Base-by-base conservation (phyloP, 2,329 filamentous ascomycete species). In the Talaromyces albobiverticillius region DNA sequence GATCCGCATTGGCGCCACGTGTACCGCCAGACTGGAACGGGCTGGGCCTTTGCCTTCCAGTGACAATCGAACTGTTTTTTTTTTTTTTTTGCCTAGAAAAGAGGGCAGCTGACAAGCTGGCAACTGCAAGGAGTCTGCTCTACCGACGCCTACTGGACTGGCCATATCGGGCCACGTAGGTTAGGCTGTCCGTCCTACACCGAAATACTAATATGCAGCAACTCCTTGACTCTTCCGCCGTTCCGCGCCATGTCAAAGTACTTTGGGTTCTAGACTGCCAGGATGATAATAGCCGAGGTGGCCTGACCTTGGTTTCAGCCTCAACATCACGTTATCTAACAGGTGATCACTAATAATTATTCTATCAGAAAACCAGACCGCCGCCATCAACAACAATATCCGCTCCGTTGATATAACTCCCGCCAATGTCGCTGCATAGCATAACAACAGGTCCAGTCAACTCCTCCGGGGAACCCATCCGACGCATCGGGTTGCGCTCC, bases 381-480 rank as follows among this genome's bases (percentile, higher is more conserved):
- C 56, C 53, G 13, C 56, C 85, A 66, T 88, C 85, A 45, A 87
- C 78, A 31, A 86, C 71, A 55, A 88, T 76, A 71, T 88, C 85
- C 5, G 82, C 75, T 3, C 85, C 86, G 60, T 80, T 89, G n/a
- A 90, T 80, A 69, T 88, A 89, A 29, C 76, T 81, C 16, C 85
- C 84, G 1, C 83, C 83, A 58, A 75, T 64, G 40, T 69, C 75
- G 59, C 83, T 85, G 26, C 78, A 78, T 41, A 88, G 68, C 62
- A 87, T 68, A 4, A 89, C 76, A 7, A 88, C 72, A 1, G 80
- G 78, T 0, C 85, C 85, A 0, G 82, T 82, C 46, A 89, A 62
- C 67, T 89, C 86, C 62, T 82, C 78, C 1, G 82, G 82, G 57
- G 74, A 62, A 0, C 85, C 85, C 83, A 89, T 88, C 26, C 86